Evolutionary conservation across 495 filamentous ascomycete genomes (phyloP), one percentile per base, ranked within the genome.

Genomic region (Cercophora scortea): DNA sequence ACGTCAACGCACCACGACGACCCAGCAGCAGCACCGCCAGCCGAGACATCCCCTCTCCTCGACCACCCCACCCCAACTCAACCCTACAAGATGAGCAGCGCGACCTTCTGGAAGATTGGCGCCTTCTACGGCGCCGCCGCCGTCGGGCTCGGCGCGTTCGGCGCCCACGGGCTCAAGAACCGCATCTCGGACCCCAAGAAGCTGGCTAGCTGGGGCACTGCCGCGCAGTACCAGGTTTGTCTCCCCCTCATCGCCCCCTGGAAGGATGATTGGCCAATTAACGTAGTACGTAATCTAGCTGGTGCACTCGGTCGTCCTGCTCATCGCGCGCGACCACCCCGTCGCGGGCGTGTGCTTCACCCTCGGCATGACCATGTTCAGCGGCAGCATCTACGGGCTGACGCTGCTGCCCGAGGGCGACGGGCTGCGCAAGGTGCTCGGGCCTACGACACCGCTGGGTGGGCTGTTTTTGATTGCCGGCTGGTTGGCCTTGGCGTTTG

Each of bases 141-240:
- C 60, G 81, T 85, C 52, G 69, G 63, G n/a, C 60, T 83, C 45
- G 82, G 80, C 15, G 82, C 82, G 1, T 85, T 83, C 61, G 82
- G 81, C 15, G 80, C 82, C 35, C 82, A 85, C 61, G 80, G 80
- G 13, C 70, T 85, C 19, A 83, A 81, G 63, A 73, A 72, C 45
- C 61, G 63, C 49, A 77, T 82, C 59, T 50, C 71, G 3, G 80
- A 83, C 51, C 80, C 80, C n/a, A 56, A 49, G 9, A 66, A 67
- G 33, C 51, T 84, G 38, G 72, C 71, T 25, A 81, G 73, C 57
- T 85, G 77, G 70, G 53, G 56, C 13, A 83, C 79, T 2, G 82
- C 79, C 10, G 82, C 81, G 1, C 78, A 84, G 9, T 85, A 85
- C 56, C 80, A 84, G 70, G 80, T 79, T 55, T 12, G 49, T 56